A percentile compares a stretch with the other conserved stretches of the same genome.
phyloP scores from a whole-genome alignment of 208 protist species.

The Acanthamoeba triangularis region DNA sequence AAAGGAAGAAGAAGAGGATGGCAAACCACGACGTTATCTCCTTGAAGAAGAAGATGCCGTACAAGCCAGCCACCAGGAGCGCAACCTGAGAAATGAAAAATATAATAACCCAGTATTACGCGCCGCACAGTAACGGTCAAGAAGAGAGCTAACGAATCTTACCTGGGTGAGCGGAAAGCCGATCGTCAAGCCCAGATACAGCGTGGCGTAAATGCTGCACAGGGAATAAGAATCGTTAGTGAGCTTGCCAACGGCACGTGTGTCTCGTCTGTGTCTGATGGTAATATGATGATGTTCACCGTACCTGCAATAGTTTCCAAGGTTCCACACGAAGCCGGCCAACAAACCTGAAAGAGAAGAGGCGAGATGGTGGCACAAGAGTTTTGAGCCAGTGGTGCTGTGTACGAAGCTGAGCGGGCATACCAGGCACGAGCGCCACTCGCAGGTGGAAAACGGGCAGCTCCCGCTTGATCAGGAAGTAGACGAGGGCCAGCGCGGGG shows the following conservation, averaged over 20 bases:
- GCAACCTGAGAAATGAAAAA: not conserved
- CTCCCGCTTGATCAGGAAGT: slow-evolving; percentile 37
- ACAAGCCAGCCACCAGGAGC: slow-evolving; percentile 72
- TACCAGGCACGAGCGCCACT: slow-evolving; percentile 39
- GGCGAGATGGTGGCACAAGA: not conserved
- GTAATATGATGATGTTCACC: not conserved
- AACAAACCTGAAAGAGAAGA: slow-evolving; percentile 17
- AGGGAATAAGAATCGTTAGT: not conserved
- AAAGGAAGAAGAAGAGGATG: slow-evolving; percentile 36
- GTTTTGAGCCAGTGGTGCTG: not conserved
- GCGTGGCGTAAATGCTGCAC: slow-evolving; percentile 73
- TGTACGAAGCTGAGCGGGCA: not conserved
- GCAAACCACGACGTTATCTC: slow-evolving; percentile 42
- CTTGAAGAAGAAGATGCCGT: slow-evolving; percentile 63
- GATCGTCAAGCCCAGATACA: slow-evolving; percentile 71
- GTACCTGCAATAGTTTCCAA: slow-evolving; percentile 56
- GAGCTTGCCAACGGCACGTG: not conserved
- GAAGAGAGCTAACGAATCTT: too few relatives aligned
- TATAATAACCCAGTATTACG: too few relatives aligned
- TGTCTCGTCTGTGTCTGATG: not conserved
- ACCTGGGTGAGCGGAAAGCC: slow-evolving; percentile 71
- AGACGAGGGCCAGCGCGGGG: not conserved
- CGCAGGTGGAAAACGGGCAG: slow-evolving; percentile 12
- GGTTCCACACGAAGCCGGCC: slow-evolving; percentile 32
- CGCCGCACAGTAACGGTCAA: too few relatives aligned